phyloP scores from a whole-genome alignment of 331 rosid species.

The Erythrophleum ivorense region DNA sequence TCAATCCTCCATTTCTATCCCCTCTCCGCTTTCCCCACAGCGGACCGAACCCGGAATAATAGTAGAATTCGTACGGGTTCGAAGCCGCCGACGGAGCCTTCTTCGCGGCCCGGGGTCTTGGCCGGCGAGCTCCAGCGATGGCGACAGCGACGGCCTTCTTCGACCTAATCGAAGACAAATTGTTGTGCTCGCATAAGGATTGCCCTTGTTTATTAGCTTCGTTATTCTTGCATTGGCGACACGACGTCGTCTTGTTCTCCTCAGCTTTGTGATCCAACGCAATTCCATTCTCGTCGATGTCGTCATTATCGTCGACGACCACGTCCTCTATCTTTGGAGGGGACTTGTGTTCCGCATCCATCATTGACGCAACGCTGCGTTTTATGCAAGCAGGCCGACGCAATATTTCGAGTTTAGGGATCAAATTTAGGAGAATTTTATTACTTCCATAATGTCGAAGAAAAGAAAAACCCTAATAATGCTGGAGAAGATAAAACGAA shows the following conservation, averaged over 20 bases:
- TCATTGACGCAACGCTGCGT: slow-evolving; percentile 66
- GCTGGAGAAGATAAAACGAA: not conserved
- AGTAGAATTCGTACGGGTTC: slow-evolving; percentile 70
- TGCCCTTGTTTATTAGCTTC: slow-evolving; percentile 41
- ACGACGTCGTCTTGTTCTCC: not conserved
- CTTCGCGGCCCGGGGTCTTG: slow-evolving; percentile 37
- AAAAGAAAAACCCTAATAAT: slow-evolving; percentile 60
- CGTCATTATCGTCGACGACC: slow-evolving; percentile 11
- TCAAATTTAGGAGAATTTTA: slow-evolving; percentile 32
- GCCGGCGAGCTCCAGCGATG: slow-evolving; percentile 37
- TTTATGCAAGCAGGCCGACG: too few relatives aligned
- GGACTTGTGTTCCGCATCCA: slow-evolving; percentile 40
- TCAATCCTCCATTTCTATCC: slow-evolving; percentile 38
- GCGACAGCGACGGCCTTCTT: not conserved
- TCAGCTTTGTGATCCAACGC: slow-evolving; percentile 8
- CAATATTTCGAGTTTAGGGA: not conserved
- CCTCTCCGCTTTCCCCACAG: slow-evolving; percentile 66
- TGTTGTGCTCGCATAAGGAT: slow-evolving; percentile 45
- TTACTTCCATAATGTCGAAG: slow-evolving; percentile 6
- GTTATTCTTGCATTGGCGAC: slow-evolving; percentile 50
- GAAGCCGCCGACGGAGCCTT: slow-evolving; percentile 29
- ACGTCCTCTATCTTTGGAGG: slow-evolving; percentile 26
- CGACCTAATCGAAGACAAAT: slow-evolving; percentile 43
- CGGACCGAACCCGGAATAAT: slow-evolving; percentile 88
- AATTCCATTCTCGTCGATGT: not conserved